Evolutionary conservation across 768 basidiomycete genomes (phyloP).

Genomic region (Kwoniella newhampshirensis): DNA sequence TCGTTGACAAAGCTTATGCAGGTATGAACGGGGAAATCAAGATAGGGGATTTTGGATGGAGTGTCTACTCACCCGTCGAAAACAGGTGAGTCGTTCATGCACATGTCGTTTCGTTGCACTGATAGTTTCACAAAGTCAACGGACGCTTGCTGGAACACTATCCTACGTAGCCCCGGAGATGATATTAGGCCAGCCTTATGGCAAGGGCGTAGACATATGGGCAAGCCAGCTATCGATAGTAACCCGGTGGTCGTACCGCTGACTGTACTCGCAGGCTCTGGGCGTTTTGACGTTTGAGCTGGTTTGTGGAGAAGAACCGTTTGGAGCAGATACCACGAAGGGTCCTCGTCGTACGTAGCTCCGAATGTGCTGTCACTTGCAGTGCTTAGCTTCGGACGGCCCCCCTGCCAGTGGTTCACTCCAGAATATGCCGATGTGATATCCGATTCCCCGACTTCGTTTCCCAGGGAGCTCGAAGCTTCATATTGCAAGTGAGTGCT

Average conservation of each 20-base stretch:
- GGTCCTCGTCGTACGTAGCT: conserved; percentile 34
- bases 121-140: conserved; percentile 56
- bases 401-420: conserved; percentile 68
- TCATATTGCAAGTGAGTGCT: conserved; percentile 60
- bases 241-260: background rate
- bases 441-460: conserved; percentile 65
- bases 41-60: conserved; percentile 99
- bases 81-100: conserved; percentile 24
- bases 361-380: background rate
- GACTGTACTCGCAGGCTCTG: conserved; percentile 59
- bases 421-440: conserved; percentile 68
- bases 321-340: conserved; percentile 59
- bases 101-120: background rate
- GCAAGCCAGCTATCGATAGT: conserved; percentile 13
- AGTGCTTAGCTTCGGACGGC: background rate
- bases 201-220: conserved; percentile 91
- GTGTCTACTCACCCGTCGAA: conserved; percentile 52
- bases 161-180: conserved; percentile 98
- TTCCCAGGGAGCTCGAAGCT: conserved; percentile 63
- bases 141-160: conserved; percentile 90
- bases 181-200: conserved; percentile 88
- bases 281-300: conserved; percentile 96
- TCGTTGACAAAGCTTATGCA: background rate
- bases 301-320: conserved; percentile 78
- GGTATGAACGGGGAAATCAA: conserved; percentile 87